Evolutionary conservation across 169 alveolate species (phyloP), one percentile per base, ranked within the genome.

Genomic region (Plasmodium berghei): DNA sequence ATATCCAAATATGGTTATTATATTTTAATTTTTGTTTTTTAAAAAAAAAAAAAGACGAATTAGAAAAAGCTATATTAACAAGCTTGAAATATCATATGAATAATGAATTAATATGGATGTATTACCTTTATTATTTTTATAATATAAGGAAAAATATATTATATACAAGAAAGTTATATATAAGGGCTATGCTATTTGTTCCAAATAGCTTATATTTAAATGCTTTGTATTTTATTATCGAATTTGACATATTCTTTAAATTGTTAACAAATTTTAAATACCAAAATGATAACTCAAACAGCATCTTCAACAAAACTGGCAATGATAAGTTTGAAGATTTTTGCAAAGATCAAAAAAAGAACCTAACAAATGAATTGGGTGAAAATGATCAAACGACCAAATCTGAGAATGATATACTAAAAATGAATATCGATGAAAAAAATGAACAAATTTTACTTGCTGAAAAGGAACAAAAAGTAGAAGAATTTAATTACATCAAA

Each of bases 21-120:
- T 83, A 83, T 69, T 83, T 83, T 28, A 83, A 83, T 45, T 83
- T 83, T 34, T 83, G 83, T 18, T 83, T 18, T 48, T 14, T 70
- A 62, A 66, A 83, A 20, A 45, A 61, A 0, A 83, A 18, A 69
- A 67, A 22, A 46, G 73, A 55, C 2, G 83, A 83, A 45, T 42
- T 83, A 20, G 86, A 83, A 58, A 83, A 34, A 18, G 83, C 90
- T 61, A 83, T 83, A 70, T 66, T 83, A 42, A 56, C 54, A 28
- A 48, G 83, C 20, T 20, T 83, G 46, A 83, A 83, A 48, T 66
- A 66, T 42, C 83, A 83, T 83, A 66, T 70, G 55, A 56, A 56
- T 18, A 83, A 83, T 83, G 90, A 83, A 69, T 48, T 69, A 24
- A 67, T 66, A 54, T 83, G 90, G 90, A 28, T 55, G 49, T 24